Base-by-base conservation (phyloP, 179 eudicot genomes). In the Beta corolliflora region DNA sequence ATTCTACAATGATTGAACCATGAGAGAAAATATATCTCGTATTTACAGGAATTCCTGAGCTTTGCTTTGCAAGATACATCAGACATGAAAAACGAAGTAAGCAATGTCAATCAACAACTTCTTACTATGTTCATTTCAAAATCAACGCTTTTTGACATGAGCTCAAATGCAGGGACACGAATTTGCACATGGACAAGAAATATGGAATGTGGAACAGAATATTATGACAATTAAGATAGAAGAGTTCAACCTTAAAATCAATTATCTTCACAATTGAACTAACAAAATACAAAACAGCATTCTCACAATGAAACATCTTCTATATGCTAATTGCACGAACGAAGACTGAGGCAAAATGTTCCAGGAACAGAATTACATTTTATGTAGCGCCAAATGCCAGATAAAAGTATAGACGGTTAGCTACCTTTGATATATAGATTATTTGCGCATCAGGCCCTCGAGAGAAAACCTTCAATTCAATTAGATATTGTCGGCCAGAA, bases 381-480 rank as follows among this genome's bases (percentile, higher is more conserved):
- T 64, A 64, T 15, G 1, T 41, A 60, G 71, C 23, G 59, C 44
- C 56, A 61, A 63, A 71, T 45, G 23, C 54, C 31, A 48, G 14
- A 71, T 69, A 79, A 29, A 76, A 77, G 14, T 31, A 56, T 44
- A 53, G 64, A 75, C 58, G 81, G 64, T 36, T 18, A 54, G 16
- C n/a, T 90, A 92, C 95, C 95, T 88, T 90, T 4, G 98, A 90
- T 25, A 89, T 77, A 87, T 83, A 88, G 71, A 93, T 89, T 81
- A 87, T 94, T 63, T 89, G 89, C 25, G 89, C 91, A 79, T 41
- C 86, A 15, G 89, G 90, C 74, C 92, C 97, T 82, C 54, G 85
- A 25, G 97, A 81, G 80, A 91, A 91, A 81, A 90, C 97, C 85
- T 90, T 93, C 84, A 88, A 72, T 41, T 84, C 87, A 79, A 93